Conservation (phyloP, 768 basidiomycete genomes). For the Pleurotus salmoneostramineus region DNA sequence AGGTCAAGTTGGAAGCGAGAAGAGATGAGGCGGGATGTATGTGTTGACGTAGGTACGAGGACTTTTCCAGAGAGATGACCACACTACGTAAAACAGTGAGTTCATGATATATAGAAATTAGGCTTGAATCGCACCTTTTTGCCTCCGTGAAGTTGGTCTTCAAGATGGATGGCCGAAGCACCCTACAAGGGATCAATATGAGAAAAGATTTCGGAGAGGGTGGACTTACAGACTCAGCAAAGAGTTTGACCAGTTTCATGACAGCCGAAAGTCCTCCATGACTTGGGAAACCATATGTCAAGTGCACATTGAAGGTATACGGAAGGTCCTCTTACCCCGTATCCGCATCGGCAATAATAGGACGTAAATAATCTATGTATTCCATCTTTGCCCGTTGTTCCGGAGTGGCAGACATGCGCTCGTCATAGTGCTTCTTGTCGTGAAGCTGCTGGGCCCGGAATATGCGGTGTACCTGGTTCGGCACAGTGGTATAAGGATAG, state of each 20-base stretch:
- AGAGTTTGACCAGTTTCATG: conserved; percentile 92
- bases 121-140: conserved; percentile 58
- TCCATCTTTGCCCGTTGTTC: conserved; percentile 68
- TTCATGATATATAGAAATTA: conserved; percentile 7
- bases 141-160: conserved; percentile 92
- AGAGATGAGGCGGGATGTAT: conserved; percentile 79
- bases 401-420: conserved; percentile 61
- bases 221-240: conserved; percentile 77
- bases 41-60: conserved; percentile 85
- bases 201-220: neutral
- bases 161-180: conserved; percentile 85
- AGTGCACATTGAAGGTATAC: conserved; percentile 11
- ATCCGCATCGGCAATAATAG: conserved; percentile 93
- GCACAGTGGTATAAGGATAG: conserved; percentile 95
- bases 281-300: conserved; percentile 33
- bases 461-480: conserved; percentile 90
- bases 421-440: conserved; percentile 91
- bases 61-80: conserved; percentile 92
- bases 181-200: conserved; percentile 42
- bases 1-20: conserved; percentile 90
- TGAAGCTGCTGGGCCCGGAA: conserved; percentile 91
- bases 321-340: conserved; percentile 63
- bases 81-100: conserved; percentile 38
- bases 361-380: conserved; percentile 84
- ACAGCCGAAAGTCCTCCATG: conserved; percentile 92